Base-by-base conservation (phyloP, 2,329 filamentous ascomycete species). In the Plectosphaerella cucumerina region DNA sequence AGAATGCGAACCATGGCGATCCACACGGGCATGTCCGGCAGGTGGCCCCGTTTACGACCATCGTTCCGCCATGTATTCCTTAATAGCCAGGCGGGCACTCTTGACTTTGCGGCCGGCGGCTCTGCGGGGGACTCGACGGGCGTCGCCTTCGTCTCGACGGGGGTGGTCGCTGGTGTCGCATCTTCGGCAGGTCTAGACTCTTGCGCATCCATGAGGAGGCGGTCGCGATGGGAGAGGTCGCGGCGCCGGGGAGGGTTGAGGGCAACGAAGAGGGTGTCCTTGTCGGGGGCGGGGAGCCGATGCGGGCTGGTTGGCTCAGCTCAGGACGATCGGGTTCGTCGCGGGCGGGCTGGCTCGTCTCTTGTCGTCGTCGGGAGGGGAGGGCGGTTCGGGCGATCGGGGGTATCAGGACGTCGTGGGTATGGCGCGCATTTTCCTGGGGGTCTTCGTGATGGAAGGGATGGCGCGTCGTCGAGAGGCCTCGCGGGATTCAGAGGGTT, bases 81-180 rank as follows among this genome's bases (percentile, higher is more conserved):
- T 18, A 50, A 50, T 50, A 55, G 47, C 33, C 53, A 56, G 47
- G 45, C 48, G 31, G 47, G 50, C 47, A 49, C 39, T 51, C 26
- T 23, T 39, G 23, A 17, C 34, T 23, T 50, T 14, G 12, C 11
- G 45, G 15, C 26, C 6, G 6, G n/a, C 15, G 23, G 33, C 26
- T 34, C 22, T 18, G 12, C 31, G 18, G 26, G 71, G 26, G 58
- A 63, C 21, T 59, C 55, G 35, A 71, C 73, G 54, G 58, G 58
- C 20, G 66, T 70, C 20, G 21, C 45, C 33, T 35, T 21, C 18
- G 35, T 37, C 33, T 37, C 45, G 34, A 34, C 33, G 20, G 45
- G 23, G 34, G 33, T 26, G 33, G 43, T 33, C 15, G 43, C 22
- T 26, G 43, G 20, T 35, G 45, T 47, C 45, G 45, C 45, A 37